phyloP scores from a whole-genome alignment of 1,139 yeast genomes.

The Ashbya aceris region DNA sequence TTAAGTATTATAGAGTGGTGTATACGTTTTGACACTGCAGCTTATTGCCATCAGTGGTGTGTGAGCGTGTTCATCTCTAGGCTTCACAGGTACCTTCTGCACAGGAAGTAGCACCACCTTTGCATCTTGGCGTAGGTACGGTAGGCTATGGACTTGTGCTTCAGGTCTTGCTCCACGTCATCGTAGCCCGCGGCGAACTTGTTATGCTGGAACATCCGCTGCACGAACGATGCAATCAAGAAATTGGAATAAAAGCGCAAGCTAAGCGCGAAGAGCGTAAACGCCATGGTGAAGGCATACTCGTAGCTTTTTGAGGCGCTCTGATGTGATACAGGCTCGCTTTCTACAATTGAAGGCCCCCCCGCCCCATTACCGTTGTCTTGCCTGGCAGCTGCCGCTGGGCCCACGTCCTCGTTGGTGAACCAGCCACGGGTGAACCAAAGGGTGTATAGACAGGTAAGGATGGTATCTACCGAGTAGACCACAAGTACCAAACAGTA shows the following conservation, averaged over 20 bases:
- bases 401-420: constrained; percentile 30
- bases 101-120: constrained; percentile 20
- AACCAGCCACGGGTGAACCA: constrained; percentile 77
- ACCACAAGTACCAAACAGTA: constrained; percentile 55
- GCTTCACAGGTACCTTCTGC: constrained; percentile 13
- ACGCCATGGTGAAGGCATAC: constrained; percentile 52
- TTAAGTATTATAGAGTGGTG: not conserved
- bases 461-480: constrained; percentile 57
- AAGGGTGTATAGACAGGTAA: constrained; percentile 60
- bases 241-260: constrained; percentile 59
- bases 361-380: not conserved
- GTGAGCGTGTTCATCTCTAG: too few relatives aligned
- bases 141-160: constrained; percentile 24
- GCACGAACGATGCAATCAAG: constrained; percentile 51
- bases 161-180: constrained; percentile 31
- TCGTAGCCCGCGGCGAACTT: constrained; percentile 28
- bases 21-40: too few relatives aligned
- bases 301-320: constrained; percentile 68
- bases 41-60: too few relatives aligned
- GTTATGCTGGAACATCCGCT: constrained; percentile 30
- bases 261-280: constrained; percentile 45
- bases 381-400: not conserved
- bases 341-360: not conserved
- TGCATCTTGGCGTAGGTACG: constrained; percentile 29
- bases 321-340: constrained; percentile 26